phyloP scores from a whole-genome alignment of 2,329 filamentous ascomycete species.

The Cladorrhinum sp. region DNA sequence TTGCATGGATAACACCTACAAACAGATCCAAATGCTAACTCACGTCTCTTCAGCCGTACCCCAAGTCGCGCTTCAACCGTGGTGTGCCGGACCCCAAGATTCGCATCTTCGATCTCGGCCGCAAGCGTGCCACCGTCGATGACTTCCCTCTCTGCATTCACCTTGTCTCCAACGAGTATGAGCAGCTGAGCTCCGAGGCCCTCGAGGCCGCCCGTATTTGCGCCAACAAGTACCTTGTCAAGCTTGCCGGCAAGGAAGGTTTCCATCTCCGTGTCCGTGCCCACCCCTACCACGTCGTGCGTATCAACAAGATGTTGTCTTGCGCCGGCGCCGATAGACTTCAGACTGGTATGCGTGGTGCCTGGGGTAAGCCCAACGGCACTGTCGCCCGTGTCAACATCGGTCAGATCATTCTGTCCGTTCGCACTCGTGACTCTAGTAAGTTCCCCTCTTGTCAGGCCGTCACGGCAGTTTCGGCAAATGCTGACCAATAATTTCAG shows the following conservation, averaged over 20 bases:
- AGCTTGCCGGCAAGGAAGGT: slow-evolving; percentile 68
- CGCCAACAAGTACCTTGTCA: slow-evolving; percentile 96
- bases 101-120: slow-evolving; percentile 97
- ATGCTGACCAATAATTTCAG: slow-evolving; percentile 41
- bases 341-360: slow-evolving; percentile 99
- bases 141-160: slow-evolving; percentile 99
- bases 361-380: slow-evolving; percentile 99
- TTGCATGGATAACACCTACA: background rate
- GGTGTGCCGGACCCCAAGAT: slow-evolving; percentile 86
- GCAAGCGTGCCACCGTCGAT: slow-evolving; percentile 98
- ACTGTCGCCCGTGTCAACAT: slow-evolving; percentile 99
- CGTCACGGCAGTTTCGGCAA: background rate
- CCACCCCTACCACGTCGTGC: slow-evolving; percentile 99
- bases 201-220: slow-evolving; percentile 99
- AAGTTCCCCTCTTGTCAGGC: slow-evolving; percentile 39
- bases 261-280: slow-evolving; percentile 79
- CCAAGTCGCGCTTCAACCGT: slow-evolving; percentile 99
- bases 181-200: slow-evolving; percentile 99
- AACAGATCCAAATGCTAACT: slow-evolving; percentile 47
- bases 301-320: slow-evolving; percentile 99
- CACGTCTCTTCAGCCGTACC: slow-evolving; percentile 76
- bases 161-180: slow-evolving; percentile 99
- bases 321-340: slow-evolving; percentile 99
- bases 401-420: slow-evolving; percentile 95
- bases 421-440: slow-evolving; percentile 94